Conservation (phyloP, 768 basidiomycete genomes). For the Amylocystis lapponica region DNA sequence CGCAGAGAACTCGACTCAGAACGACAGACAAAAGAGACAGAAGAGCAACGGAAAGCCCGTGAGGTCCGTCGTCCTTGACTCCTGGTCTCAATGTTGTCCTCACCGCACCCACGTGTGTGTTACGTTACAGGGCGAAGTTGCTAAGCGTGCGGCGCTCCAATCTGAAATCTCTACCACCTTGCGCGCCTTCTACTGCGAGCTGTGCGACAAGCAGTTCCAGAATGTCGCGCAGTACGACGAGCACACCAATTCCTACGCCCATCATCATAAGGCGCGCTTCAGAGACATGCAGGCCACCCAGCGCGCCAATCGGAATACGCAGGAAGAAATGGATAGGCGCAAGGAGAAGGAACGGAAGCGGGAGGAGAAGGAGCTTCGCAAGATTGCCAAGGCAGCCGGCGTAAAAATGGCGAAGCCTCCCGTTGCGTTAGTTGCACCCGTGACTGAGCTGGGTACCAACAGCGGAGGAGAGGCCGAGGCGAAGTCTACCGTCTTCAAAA, state of each 20-base stretch:
- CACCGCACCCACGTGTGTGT: background rate
- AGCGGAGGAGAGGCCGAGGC: slow-evolving; percentile 3
- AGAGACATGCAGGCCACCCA: slow-evolving; percentile 77
- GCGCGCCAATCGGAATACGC: slow-evolving; percentile 46
- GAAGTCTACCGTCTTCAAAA: slow-evolving; percentile 29
- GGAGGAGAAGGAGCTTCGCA: slow-evolving; percentile 80
- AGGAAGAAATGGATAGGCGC: slow-evolving; percentile 65
- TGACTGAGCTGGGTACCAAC: slow-evolving; percentile 11
- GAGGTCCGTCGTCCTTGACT: slow-evolving; percentile 52
- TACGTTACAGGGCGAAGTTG: slow-evolving; percentile 47
- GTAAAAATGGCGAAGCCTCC: slow-evolving; percentile 51
- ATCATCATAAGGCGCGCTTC: slow-evolving; percentile 79
- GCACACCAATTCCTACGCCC: slow-evolving; percentile 85
- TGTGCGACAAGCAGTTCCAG: slow-evolving; percentile 86
- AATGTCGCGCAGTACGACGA: slow-evolving; percentile 86
- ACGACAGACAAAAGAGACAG: slow-evolving; percentile 73
- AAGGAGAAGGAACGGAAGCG: slow-evolving; percentile 84
- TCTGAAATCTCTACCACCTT: slow-evolving; percentile 65
- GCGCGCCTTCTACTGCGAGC: slow-evolving; percentile 70
- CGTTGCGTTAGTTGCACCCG: slow-evolving; percentile 7
- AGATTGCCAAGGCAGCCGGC: slow-evolving; percentile 77
- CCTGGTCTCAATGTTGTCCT: too few relatives aligned
- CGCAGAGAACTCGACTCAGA: slow-evolving; percentile 78
- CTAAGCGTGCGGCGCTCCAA: slow-evolving; percentile 58
- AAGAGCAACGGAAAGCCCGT: slow-evolving; percentile 65